Evolutionary conservation across 768 basidiomycete species (phyloP).

Genomic region (Suillus hirtellus): DNA sequence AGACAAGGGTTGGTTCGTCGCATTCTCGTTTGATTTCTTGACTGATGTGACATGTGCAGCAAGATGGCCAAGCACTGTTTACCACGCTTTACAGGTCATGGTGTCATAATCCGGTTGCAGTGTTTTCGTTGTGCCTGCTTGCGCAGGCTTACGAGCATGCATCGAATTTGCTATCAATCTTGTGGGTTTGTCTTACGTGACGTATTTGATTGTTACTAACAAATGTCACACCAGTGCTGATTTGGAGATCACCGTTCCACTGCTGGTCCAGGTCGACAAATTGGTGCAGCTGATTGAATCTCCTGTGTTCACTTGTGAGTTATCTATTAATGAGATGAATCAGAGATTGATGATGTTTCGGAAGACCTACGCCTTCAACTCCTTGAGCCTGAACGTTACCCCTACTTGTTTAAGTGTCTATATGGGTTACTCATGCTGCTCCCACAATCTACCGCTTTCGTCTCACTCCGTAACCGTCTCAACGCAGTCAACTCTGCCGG

Average conservation of each 20-base stretch:
- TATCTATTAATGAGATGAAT: neutral
- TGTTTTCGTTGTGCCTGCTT: conserved; percentile 92
- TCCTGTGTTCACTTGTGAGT: conserved; percentile 94
- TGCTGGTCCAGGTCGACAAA: conserved; percentile 96
- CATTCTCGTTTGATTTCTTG: conserved; percentile 6
- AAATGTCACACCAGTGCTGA: conserved; percentile 66
- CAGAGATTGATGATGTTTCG: conserved; percentile 9
- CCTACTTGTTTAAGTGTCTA: conserved; percentile 94
- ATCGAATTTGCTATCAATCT: conserved; percentile 92
- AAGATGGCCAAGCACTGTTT: conserved; percentile 97
- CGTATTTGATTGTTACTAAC: conserved; percentile 10
- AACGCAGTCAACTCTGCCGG: conserved; percentile 95
- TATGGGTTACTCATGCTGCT: conserved; percentile 97
- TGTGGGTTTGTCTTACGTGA: conserved; percentile 51
- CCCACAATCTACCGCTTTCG: conserved; percentile 95
- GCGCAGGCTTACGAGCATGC: conserved; percentile 99
- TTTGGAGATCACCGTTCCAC: conserved; percentile 91
- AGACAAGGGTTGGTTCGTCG: conserved; percentile 70
- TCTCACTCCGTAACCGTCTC: conserved; percentile 89
- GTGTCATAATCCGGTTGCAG: conserved; percentile 98
- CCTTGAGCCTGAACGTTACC: conserved; percentile 94
- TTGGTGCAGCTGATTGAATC: conserved; percentile 97
- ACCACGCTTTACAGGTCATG: conserved; percentile 93
- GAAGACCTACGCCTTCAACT: conserved; percentile 87
- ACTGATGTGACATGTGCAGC: conserved; percentile 36